Evolutionary conservation across 2,329 filamentous ascomycete genomes (phyloP), one percentile per base, ranked within the genome.

Genomic region (Cladosporium velox): DNA sequence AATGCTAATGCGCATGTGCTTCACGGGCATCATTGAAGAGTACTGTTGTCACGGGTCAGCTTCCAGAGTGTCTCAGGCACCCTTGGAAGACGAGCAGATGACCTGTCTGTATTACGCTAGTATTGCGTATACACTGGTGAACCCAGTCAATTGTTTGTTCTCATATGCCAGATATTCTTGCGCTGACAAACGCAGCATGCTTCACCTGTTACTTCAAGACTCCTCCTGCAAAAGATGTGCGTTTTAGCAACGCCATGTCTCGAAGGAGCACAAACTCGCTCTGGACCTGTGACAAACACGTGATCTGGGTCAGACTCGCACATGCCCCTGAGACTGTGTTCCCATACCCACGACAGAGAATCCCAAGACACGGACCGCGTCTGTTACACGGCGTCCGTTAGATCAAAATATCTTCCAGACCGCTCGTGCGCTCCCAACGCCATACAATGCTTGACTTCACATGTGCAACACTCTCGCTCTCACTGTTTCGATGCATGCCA

Each of bases 271-370:
- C 65, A 54, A 18, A 44, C 51, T 47, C 41, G 32, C 51, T 47
- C 41, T 55, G 11, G 44, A 51, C n/a, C 49, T 30, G 57, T 59
- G 57, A 26, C 57, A 59, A 15, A 59, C 34, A 59, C 57, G 57
- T 59, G 57, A 59, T 26, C 24, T 26, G 14, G 49, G 58, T 49
- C 61, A 35, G 38, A 55, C 66, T 49, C 60, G 65, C 69, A 55
- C 65, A 47, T 58, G 58, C 66, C 68, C 61, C 62, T 66, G 59
- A 61, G 30, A 59, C 35, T 57, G 54, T 63, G 63, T 66, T 59
- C 26, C 60, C 66, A 64, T 35, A 60, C 67, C 59, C 65, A 67
- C 62, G 63, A 24, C 18, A 58, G 34, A 58, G n/a, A 18, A 30
- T 41, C 55, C 35, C n/a, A 38, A 15, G 21, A 12, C 26, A 47